Conservation (phyloP, 2,329 filamentous ascomycete genomes). For the Diplocarpon mali region DNA sequence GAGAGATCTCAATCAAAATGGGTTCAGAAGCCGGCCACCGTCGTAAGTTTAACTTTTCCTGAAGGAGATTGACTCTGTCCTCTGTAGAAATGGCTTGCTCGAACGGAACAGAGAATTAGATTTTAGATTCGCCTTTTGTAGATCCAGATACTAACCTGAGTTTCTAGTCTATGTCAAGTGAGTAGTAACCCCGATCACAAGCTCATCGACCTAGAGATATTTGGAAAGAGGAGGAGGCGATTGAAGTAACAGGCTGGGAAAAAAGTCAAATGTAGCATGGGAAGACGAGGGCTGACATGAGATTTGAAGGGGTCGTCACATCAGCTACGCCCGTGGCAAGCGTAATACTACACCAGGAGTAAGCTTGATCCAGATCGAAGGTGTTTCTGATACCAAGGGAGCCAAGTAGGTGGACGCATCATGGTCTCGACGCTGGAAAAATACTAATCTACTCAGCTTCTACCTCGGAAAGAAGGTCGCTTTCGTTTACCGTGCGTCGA, state of each 20-base stretch:
- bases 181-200: conserved; percentile 36
- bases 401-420: conserved; percentile 59
- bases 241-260: conserved; percentile 1
- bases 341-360: conserved; percentile 83
- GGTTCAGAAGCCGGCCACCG: conserved; percentile 80
- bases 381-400: conserved; percentile 80
- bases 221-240: not conserved
- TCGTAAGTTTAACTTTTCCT: conserved; percentile 50
- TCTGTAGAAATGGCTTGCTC: conserved; percentile 8
- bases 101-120: no score
- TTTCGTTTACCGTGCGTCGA: conserved; percentile 94
- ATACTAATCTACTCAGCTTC: conserved; percentile 44
- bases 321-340: conserved; percentile 95
- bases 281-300: conserved; percentile 15
- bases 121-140: not conserved
- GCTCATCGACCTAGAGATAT: not conserved
- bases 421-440: not conserved
- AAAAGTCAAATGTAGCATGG: conserved; percentile 1
- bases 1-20: conserved; percentile 58
- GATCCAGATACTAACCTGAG: conserved; percentile 19
- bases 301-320: conserved; percentile 74
- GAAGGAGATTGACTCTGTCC: not conserved
- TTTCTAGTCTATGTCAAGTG: conserved; percentile 76
- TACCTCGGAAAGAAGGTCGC: conserved; percentile 98
- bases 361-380: conserved; percentile 96